Conservation (phyloP, 257 asterid genomes). For the Solanum appendiculatum region DNA sequence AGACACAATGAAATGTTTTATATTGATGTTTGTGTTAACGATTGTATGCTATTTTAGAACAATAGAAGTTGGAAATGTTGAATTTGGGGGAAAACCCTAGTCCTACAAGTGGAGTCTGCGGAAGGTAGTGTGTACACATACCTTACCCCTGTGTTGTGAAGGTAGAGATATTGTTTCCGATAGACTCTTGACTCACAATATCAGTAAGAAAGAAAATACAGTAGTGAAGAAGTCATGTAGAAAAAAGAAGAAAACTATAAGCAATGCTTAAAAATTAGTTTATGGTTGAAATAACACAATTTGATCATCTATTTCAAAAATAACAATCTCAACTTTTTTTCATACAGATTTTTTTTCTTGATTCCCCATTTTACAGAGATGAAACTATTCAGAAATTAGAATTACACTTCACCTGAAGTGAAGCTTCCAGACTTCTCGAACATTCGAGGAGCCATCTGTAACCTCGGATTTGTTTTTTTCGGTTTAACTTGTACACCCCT, state of each 20-base stretch:
- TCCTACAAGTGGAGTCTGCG: background rate
- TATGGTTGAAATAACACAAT: background rate
- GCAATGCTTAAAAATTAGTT: background rate
- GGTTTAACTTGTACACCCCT: too few species aligned
- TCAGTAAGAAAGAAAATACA: background rate
- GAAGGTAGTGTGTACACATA: too few species aligned
- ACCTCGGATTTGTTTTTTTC: constrained; percentile 44
- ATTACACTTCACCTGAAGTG: constrained; percentile 31
- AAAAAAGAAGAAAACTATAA: background rate
- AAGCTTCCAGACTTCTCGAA: constrained; percentile 90
- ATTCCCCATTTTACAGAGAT: background rate
- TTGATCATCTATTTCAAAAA: background rate
- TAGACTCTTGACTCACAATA: background rate
- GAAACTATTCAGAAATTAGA: background rate
- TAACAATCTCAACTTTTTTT: background rate
- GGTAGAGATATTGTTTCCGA: too few species aligned
- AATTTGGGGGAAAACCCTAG: background rate
- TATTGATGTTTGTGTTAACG: background rate
- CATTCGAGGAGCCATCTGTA: constrained; percentile 89
- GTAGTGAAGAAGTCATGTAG: background rate
- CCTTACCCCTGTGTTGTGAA: background rate
- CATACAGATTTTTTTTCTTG: background rate
- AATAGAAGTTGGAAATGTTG: background rate
- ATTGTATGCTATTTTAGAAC: background rate
- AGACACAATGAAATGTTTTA: background rate